Evolutionary conservation across 148 eudicot species (phyloP), one percentile per base, ranked within the genome.

Genomic region (Cornus suecica): DNA sequence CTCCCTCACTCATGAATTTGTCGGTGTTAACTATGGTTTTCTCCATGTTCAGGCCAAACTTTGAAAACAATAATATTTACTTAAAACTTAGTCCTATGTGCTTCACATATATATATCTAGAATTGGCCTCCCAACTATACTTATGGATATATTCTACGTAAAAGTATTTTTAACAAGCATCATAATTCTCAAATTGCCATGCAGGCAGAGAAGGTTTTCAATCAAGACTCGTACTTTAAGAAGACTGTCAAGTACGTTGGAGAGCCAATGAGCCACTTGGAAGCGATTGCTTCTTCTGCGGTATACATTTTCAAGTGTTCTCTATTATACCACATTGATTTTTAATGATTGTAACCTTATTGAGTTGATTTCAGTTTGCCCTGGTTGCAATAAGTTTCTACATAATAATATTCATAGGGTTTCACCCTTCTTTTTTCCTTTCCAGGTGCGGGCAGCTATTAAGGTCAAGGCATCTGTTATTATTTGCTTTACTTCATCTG

Each of bases 391-490:
- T 16, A 22, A 56, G 1, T 69, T 16, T n/a, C 15, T 1, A 31
- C 1, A 1, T 48, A 56, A 41, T 3, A 37, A 37, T 3, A 37
- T 37, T 37, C 30, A 27, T 11, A 56, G 34, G 11, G 23, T 42
- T 77, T 15, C 30, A 61, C 18, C 18, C 76, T 51, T 22, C 28
- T 16, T 42, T 13, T 62, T 75, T 66, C 29, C 41, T 20, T 65
- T 70, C 14, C 80, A 94, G 98, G 98, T 94, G 2, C 84, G 98
- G 52, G 92, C 98, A 31, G 98, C 98, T 29, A 84, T 94, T 74
- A 92, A 90, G 84, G 97, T 94, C 76, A 94, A 94, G 86, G 98
- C 98, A 66, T 94, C 98, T 80, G 93, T 90, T 79, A 92, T 94
- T 66, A 92, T 94, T 77, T 94, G 98, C 74, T 94, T 94, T 81